These are phyloP conservation scores for Allium cepa DNA, from an alignment of 106 monocot genomes.

Conservation along the genomic window DNA sequence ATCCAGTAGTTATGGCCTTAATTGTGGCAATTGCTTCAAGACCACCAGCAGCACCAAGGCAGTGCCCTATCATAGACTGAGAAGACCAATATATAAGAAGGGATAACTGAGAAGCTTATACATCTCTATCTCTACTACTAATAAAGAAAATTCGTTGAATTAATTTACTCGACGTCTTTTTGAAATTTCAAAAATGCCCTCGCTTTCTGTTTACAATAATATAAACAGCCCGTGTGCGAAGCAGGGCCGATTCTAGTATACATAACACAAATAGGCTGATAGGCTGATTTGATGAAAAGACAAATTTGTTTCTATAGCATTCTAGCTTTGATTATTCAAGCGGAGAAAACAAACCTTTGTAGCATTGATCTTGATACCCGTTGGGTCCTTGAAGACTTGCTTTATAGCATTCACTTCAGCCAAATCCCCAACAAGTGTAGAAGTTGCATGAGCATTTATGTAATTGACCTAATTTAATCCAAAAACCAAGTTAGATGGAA, in stretches of 20 bases:
- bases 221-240: too few species aligned
- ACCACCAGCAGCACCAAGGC: slow-evolving; percentile 93
- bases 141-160: slow-evolving; percentile 1
- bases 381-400: slow-evolving; percentile 80
- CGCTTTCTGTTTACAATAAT: too few species aligned
- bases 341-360: slow-evolving; percentile 52
- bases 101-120: not conserved
- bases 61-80: slow-evolving; percentile 98
- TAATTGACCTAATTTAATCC: slow-evolving; percentile 69
- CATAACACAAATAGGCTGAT: not conserved
- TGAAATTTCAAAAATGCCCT: too few species aligned
- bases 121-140: not conserved
- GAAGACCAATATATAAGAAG: slow-evolving; percentile 14
- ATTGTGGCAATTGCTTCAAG: slow-evolving; percentile 96
- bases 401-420: slow-evolving; percentile 96
- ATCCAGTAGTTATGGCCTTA: slow-evolving; percentile 92
- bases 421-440: slow-evolving; percentile 95
- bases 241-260: too few species aligned
- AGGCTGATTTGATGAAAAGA: not conserved
- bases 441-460: slow-evolving; percentile 99
- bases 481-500: too few species aligned
- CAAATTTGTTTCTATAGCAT: too few species aligned
- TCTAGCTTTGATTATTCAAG: not conserved
- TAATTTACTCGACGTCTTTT: too few species aligned
- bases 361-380: slow-evolving; percentile 84